Base-by-base conservation (phyloP, 108 stramenopile genomes). In the Fragilaria crotonensis region DNA sequence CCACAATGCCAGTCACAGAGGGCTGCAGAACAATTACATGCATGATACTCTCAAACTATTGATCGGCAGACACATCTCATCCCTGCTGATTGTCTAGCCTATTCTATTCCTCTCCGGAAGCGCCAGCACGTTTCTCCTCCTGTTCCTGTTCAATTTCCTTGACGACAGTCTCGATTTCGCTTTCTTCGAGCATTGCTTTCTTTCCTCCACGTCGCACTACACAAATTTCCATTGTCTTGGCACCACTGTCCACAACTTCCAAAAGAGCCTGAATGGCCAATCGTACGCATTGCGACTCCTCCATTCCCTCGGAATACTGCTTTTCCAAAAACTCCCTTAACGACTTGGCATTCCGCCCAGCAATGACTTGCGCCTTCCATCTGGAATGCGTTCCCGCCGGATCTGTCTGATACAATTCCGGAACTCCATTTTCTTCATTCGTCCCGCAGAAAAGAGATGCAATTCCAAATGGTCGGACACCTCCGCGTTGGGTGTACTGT, bases 341-440 rank as follows among this genome's bases (percentile, higher is more conserved):
- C 54, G 80, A 84, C 73, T 97, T 98, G 54, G 88, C 81, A 77
- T 96, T 98, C 44, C 90, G 78, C 33, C 98, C 98, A 26, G 97
- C 99, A 62, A 98, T 91, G 48, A 96, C 96, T 62, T 97, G 94
- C 5, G 97, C 97, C 89, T 96, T 98, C 99, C 99, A 99, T 19
- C 83, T 77, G 33, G 77, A 84, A 65, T 97, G 96, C n/a, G 96
- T 98, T 33, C 99, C 99, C 18, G 95, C 94, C 17, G 99, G 99
- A 73, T 99, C 99, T 25, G 97, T 98, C 69, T 96, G 89, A 66
- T 90, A 97, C 59, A 96, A 65, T 21, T 77, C 78, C 31, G 60
- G 61, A 44, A 68, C 67, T 14, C 57, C 56, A 31, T 73, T 70
- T 47, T 87, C 85, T 50, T 79, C 83, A 46, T 74, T 70, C 67